Evolutionary conservation across 73 alveolate genomes (phyloP).

Genomic region (Symbiodinium pilosum): DNA sequence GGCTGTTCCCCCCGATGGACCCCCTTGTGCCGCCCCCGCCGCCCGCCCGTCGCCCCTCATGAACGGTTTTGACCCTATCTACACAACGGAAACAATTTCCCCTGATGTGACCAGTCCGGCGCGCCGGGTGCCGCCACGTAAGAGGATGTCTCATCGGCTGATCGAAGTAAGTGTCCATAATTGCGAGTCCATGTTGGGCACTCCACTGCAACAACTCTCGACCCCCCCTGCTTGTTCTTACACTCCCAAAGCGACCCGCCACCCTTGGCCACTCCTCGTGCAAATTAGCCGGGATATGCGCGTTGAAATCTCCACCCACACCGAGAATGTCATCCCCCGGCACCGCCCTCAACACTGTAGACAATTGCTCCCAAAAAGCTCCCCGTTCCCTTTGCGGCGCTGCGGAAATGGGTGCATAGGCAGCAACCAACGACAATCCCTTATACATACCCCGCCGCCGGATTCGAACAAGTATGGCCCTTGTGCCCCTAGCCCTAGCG

Average conservation of each 20-base stretch:
- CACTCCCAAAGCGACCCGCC: not conserved
- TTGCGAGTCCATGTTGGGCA: not conserved
- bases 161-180: not conserved
- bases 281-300: not conserved
- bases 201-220: not conserved
- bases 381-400: not conserved
- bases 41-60: conserved; percentile 3
- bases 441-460: conserved; percentile 3
- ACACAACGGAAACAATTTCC: not conserved
- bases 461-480: not conserved
- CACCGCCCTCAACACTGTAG: not conserved
- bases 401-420: not conserved
- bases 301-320: conserved; percentile 60
- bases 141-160: not conserved
- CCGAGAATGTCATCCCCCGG: not conserved
- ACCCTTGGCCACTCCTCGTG: not conserved
- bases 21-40: not conserved
- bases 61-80: not conserved
- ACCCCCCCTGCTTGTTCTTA: not conserved
- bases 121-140: conserved; percentile 74
- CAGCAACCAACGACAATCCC: not conserved
- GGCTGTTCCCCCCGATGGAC: not conserved
- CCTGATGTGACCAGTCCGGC: conserved; percentile 7
- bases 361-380: not conserved
- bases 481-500: not conserved